Conservation (phyloP, 306 rosid genomes). For the Sindora glabra region DNA sequence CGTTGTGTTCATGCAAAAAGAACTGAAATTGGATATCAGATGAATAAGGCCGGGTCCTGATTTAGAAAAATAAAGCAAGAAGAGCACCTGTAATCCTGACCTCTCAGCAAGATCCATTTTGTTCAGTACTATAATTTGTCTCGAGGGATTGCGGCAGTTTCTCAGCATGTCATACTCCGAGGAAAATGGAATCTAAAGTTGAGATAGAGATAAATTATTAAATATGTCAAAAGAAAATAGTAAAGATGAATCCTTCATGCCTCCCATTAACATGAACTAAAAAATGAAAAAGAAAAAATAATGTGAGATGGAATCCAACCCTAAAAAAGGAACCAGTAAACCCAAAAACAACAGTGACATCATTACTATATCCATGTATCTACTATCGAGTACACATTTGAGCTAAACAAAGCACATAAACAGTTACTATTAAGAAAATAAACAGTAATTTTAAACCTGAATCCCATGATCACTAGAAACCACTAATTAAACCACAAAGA, state of each 20-base stretch:
- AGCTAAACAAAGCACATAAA: background rate
- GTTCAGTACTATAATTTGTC: constrained; percentile 52
- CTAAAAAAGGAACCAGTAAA: background rate
- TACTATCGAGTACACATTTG: too few relatives aligned
- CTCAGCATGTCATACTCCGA: constrained; percentile 41
- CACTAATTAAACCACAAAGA: background rate
- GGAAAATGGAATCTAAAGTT: constrained; percentile 62
- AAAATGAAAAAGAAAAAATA: background rate
- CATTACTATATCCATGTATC: background rate
- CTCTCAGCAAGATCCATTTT: constrained; percentile 73
- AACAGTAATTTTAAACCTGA: background rate
- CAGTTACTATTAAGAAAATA: background rate
- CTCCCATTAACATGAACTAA: background rate
- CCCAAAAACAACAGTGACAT: background rate
- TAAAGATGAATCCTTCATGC: background rate
- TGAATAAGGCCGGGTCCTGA: background rate
- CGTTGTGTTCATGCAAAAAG: background rate
- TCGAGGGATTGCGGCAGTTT: constrained; percentile 14
- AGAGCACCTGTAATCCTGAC: constrained; percentile 38
- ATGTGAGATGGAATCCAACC: background rate
- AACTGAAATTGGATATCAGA: background rate
- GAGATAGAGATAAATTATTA: background rate
- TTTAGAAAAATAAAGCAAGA: background rate
- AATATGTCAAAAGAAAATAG: background rate
- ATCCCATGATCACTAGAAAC: background rate